phyloP scores from a whole-genome alignment of 1,139 yeast species.

The Diutina sp. region DNA sequence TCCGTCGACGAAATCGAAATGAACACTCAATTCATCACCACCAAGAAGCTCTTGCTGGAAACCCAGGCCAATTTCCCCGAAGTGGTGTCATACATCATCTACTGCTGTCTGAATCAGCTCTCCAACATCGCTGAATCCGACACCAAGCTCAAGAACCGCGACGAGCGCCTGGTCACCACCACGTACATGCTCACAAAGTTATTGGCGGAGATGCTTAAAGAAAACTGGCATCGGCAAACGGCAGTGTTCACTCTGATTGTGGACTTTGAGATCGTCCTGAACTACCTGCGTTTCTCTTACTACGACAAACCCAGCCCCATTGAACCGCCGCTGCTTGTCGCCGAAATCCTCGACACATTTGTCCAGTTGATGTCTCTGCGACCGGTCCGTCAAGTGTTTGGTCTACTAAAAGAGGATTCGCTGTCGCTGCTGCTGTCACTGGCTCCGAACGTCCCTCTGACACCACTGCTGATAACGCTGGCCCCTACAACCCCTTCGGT shows the following conservation, averaged over 20 bases:
- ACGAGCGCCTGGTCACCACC: slow-evolving; percentile 1
- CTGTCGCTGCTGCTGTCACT: not conserved
- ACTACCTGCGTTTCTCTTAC: not conserved
- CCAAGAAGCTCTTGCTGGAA: not conserved
- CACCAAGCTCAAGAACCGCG: not conserved
- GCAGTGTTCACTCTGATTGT: not conserved
- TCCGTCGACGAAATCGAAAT: not conserved
- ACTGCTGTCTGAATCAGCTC: not conserved
- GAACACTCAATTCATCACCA: not conserved
- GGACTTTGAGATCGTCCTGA: not conserved
- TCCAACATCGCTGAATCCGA: not conserved
- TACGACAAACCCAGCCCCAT: not conserved
- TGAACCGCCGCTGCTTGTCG: not conserved
- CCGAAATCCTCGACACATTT: not conserved
- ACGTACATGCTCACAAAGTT: not conserved
- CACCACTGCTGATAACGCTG: not conserved
- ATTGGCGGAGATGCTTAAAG: not conserved
- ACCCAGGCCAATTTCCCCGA: not conserved
- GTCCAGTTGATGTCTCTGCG: not conserved
- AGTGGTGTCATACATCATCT: not conserved
- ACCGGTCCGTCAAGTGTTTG: not conserved
- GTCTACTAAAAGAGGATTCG: not conserved
- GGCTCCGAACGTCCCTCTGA: not conserved
- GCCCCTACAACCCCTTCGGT: not conserved
- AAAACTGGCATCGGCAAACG: not conserved